Conservation (phyloP, 768 basidiomycete species). For the Boletus huronensis region DNA sequence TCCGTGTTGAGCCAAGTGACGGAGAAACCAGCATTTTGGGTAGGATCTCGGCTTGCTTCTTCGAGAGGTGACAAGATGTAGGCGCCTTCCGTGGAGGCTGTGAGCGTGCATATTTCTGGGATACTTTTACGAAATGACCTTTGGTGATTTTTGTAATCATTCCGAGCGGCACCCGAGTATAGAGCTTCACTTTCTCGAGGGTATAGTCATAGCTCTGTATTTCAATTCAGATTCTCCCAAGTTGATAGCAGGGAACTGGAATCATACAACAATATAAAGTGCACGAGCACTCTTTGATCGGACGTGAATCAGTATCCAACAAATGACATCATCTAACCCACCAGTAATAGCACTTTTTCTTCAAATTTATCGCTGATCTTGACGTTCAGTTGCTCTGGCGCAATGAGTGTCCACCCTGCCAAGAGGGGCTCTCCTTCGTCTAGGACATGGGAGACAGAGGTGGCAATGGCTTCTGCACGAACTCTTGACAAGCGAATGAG, state of each 20-base stretch:
- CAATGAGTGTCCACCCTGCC: conserved; percentile 89
- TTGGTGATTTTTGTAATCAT: conserved; percentile 75
- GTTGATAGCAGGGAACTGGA: conserved; percentile 1
- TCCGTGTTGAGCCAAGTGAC: conserved; percentile 73
- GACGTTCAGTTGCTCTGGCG: conserved; percentile 72
- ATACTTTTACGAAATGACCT: conserved; percentile 44
- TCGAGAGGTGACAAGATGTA: conserved; percentile 94
- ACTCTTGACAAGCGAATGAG: conserved; percentile 86
- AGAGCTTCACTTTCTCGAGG: conserved; percentile 87
- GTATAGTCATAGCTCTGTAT: conserved; percentile 87
- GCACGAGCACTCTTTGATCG: conserved; percentile 40
- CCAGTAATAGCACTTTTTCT: conserved; percentile 89
- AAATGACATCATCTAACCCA: conserved; percentile 37
- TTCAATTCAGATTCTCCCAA: conserved; percentile 3
- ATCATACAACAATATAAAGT: conserved; percentile 73
- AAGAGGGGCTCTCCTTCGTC: conserved; percentile 72
- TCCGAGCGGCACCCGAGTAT: conserved; percentile 83
- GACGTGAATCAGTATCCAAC: background rate
- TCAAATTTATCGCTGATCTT: conserved; percentile 80
- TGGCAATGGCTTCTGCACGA: conserved; percentile 89
- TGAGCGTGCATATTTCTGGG: background rate
- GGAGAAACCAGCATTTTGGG: conserved; percentile 86
- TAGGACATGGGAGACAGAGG: conserved; percentile 73
- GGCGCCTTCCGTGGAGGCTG: conserved; percentile 52
- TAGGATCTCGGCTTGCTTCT: conserved; percentile 83